Conservation (phyloP, 371 early-diverging fungal genomes). For the Actinomortierella wolfii region DNA sequence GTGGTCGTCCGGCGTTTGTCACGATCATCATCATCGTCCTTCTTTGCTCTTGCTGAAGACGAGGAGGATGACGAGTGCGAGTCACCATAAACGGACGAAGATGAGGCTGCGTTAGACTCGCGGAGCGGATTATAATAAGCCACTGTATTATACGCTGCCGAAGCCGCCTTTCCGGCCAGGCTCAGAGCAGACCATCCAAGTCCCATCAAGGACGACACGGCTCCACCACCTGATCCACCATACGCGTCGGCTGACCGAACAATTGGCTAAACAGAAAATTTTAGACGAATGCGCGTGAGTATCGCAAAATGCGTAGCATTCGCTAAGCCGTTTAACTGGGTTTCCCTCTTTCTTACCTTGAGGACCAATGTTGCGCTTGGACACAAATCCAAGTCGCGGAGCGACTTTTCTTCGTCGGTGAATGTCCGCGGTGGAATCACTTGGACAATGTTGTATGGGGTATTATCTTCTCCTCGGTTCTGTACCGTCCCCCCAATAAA, state of each 20-base stretch:
- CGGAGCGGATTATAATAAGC: slow-evolving; percentile 36
- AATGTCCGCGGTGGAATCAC: slow-evolving; percentile 37
- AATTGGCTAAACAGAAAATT: too few species aligned
- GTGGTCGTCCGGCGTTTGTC: too few species aligned
- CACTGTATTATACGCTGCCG: slow-evolving; percentile 25
- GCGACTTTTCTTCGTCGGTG: slow-evolving; percentile 48
- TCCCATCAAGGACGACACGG: slow-evolving; percentile 14
- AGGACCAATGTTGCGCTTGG: slow-evolving; percentile 64
- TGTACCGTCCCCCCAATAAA: not conserved
- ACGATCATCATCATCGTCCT: too few species aligned
- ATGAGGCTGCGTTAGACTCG: not conserved
- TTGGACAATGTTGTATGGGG: slow-evolving; percentile 39
- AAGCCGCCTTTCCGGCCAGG: slow-evolving; percentile 34
- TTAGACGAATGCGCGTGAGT: too few species aligned
- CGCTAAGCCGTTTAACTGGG: not conserved
- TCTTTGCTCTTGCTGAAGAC: too few species aligned
- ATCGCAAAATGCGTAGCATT: too few species aligned
- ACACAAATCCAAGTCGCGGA: slow-evolving; percentile 53
- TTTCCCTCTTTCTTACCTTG: slow-evolving; percentile 37
- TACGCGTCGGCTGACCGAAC: slow-evolving; percentile 11
- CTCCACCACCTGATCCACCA: slow-evolving; percentile 19
- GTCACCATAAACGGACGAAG: too few species aligned
- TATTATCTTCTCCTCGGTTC: slow-evolving; percentile 22
- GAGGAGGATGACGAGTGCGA: too few species aligned
- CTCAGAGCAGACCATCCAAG: slow-evolving; percentile 40